Evolutionary conservation across 2,329 filamentous ascomycete species (phyloP).

Genomic region (Fonsecaea erecta): DNA sequence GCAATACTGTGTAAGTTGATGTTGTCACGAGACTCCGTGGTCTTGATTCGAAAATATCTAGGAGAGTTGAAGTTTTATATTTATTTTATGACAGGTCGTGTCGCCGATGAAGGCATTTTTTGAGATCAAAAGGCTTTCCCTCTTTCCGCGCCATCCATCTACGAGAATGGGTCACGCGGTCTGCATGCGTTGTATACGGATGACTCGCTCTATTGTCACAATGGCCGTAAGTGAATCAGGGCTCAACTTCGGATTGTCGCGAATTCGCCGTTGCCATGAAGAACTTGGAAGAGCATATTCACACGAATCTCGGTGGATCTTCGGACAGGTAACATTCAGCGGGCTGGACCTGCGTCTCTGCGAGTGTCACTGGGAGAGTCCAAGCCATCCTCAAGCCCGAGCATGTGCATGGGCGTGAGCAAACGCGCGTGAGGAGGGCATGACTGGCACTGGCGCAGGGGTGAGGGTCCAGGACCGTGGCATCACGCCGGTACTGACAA

Average conservation of each 20-base stretch:
- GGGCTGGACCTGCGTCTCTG: not conserved
- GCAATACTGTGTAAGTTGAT: not conserved
- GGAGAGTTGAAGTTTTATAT: not conserved
- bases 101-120: not conserved
- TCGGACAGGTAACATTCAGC: not conserved
- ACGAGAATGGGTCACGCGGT: not conserved
- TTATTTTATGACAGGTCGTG: not conserved
- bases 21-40: not conserved
- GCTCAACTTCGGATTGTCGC: slow-evolving; percentile 4
- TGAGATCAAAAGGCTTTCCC: not conserved
- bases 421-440: not conserved
- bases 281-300: not conserved
- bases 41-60: not conserved
- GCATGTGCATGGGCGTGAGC: not conserved
- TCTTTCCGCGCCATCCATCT: not conserved
- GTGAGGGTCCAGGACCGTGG: not conserved
- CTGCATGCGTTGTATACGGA: not conserved
- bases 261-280: not conserved
- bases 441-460: not conserved
- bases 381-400: not conserved
- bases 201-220: not conserved
- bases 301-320: not conserved
- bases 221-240: slow-evolving; percentile 6
- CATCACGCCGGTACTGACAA: not conserved
- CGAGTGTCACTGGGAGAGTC: not conserved